Conservation (phyloP, 345 rosid genomes). For the Eutrema heterophyllum region DNA sequence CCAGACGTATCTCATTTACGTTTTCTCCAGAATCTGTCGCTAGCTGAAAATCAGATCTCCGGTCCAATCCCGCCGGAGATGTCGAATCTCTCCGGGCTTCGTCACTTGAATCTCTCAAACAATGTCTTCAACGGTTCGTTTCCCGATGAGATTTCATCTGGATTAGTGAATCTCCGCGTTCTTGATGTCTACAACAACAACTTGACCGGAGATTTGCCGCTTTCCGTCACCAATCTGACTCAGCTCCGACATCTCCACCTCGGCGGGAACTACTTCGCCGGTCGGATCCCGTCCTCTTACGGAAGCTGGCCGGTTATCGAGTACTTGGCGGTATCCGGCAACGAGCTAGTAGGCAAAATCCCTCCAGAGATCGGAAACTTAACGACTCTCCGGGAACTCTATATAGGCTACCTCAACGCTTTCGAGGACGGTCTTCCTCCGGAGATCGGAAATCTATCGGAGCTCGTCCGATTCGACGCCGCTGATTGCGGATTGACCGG, state of each 20-base stretch:
- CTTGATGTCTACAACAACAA: slow-evolving; percentile 95
- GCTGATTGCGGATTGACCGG: slow-evolving; percentile 67
- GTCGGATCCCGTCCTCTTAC: slow-evolving; percentile 65
- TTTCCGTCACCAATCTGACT: slow-evolving; percentile 55
- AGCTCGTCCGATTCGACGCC: slow-evolving; percentile 59
- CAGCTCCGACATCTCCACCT: slow-evolving; percentile 75
- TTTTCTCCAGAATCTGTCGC: slow-evolving; percentile 53
- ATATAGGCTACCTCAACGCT: slow-evolving; percentile 75
- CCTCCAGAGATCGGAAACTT: slow-evolving; percentile 82
- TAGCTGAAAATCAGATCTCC: slow-evolving; percentile 51
- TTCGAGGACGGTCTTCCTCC: slow-evolving; percentile 61
- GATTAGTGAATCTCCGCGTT: slow-evolving; percentile 56
- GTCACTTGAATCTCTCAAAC: slow-evolving; percentile 66
- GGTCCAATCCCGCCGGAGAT: slow-evolving; percentile 72
- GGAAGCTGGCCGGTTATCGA: slow-evolving; percentile 67
- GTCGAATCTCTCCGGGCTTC: slow-evolving; percentile 54
- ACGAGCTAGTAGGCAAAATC: slow-evolving; percentile 63
- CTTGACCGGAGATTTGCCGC: slow-evolving; percentile 68
- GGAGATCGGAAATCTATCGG: slow-evolving; percentile 75
- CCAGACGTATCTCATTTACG: slow-evolving; percentile 53
- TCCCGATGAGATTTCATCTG: slow-evolving; percentile 48
- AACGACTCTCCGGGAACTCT: slow-evolving; percentile 53
- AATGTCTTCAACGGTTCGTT: slow-evolving; percentile 72
- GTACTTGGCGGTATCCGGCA: slow-evolving; percentile 74
- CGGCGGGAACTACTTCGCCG: slow-evolving; percentile 80